Evolutionary conservation across 768 basidiomycete species (phyloP), one percentile per base, ranked within the genome.

Genomic region (Rhodotorula kratochvilovae): DNA sequence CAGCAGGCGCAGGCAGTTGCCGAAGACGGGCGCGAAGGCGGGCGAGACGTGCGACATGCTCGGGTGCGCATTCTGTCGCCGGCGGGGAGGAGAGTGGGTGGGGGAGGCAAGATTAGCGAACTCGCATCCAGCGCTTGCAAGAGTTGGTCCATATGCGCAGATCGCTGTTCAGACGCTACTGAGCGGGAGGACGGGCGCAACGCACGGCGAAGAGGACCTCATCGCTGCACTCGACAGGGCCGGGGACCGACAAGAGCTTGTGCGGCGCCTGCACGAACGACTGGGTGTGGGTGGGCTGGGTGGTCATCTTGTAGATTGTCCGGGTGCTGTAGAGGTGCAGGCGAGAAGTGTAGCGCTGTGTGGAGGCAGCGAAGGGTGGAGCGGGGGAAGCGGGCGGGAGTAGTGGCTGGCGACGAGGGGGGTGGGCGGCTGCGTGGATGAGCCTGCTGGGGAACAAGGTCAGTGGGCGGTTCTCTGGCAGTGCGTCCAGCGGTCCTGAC

Each of bases 21-120:
- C 90, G 73, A 98, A 91, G 65, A 91, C 86, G 29, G 88, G 86
- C 48, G 91, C 85, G 80, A 99, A 97, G 43, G 91, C 92, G 21
- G 88, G 86, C 36, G 91, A 89, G 76, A 92, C 75, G 50, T 75
- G 75, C 43, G 66, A 67, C 84, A 92, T 85, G 64, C 88, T 86
- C 0, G 92, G 92, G 76, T 90, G 91, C 0, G 96, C 95, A 84
- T 97, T 97, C 77, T 66, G 65, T 17, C 8, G 31, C n/a, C 8
- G n/a, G 42, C 10, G 1, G 16, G 21, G 55, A 12, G 25, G 13
- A 7, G 10, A 27, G 5, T 17, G 0, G 27, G 42, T 6, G 19
- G 11, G n/a, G 31, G 31, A 16, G 43, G 15, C 8, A 36, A 42
- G 15, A n/a, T 36, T 5, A 39, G 48, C 12, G 46, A 19, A 39